Base-by-base conservation (phyloP, 495 filamentous ascomycete species). In the Aspergillus steynii region DNA sequence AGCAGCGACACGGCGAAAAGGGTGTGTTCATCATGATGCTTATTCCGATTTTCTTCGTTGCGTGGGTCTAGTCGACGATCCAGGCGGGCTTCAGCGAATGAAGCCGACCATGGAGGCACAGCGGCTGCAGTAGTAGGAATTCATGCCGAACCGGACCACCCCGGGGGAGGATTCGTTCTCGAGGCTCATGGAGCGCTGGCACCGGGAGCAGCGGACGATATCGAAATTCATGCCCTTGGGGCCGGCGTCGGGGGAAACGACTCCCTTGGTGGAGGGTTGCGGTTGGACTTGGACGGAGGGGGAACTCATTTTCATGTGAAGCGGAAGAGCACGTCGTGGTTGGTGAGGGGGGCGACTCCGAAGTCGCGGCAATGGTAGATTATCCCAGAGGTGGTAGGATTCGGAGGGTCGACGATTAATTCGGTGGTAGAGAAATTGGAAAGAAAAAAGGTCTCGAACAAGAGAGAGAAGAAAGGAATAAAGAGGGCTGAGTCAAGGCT, bases 121-220 rank as follows among this genome's bases (percentile, higher is more conserved):
- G 31, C 88, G 85, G 56, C 81, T 84, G 76, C 89, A 92, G 69
- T 92, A 92, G 72, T 91, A 92, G 55, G 89, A 87, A 65, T 91
- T 91, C 76, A 87, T 88, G 29, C 88, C 87, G 63, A 91, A 88
- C 53, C 84, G 83, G 6, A 92, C 85, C 70, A 86, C 87, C 20
- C 84, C 85, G 48, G 77, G 68, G n/a, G 73, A 70, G 7, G 73
- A 68, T 6, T 69, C 68, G 29, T 68, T 64, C 14, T 75, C 73
- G 14, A 82, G 53, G 51, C 77, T 80, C 65, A 83, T 73, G 3
- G 78, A 78, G 61, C 77, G 74, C 63, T 82, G 78, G 60, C 81
- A 83, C 0, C 80, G 68, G 12, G 79, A 83, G 62, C 81, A 83
- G 27, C 79, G 77, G 58, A 79, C 76, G 55, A 80, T 75, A 46